Percentiles rank a stretch among this genome's conserved stretches.
These are phyloP conservation scores for Metarhizium robertsii DNA, from an alignment of 2,329 filamentous ascomycete genomes.

Conservation along the genomic window DNA sequence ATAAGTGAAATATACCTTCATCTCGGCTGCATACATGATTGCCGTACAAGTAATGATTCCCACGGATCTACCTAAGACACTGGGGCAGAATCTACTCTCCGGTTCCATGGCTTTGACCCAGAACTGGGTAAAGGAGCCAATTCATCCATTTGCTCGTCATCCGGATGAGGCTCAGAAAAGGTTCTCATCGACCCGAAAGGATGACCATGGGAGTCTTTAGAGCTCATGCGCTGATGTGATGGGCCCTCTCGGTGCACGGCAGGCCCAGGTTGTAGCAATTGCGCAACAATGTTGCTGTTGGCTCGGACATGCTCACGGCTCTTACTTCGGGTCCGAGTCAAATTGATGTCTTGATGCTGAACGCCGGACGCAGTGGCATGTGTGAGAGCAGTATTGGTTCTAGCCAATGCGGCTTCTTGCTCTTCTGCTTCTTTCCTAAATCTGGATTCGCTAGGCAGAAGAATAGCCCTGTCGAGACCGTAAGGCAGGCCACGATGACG, in stretches of 20 bases:
- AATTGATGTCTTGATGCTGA: conserved; percentile 18
- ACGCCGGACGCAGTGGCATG: conserved; percentile 19
- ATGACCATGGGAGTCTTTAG: conserved; percentile 12
- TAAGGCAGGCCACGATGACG: conserved; percentile 61
- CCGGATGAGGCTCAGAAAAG: conserved; percentile 15
- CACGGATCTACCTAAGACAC: conserved; percentile 13
- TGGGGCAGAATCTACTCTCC: conserved; percentile 17
- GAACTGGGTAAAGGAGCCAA: conserved; percentile 16
- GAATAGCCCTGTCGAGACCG: conserved; percentile 52
- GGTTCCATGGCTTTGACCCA: conserved; percentile 15
- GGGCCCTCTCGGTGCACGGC: conserved; percentile 21
- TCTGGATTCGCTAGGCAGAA: conserved; percentile 48
- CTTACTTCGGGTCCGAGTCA: conserved; percentile 25
- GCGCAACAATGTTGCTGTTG: conserved; percentile 33
- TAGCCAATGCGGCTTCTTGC: conserved; percentile 28
- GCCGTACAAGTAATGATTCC: neutral
- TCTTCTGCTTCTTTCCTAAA: conserved; percentile 44
- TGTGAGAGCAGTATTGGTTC: conserved; percentile 26
- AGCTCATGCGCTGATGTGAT: conserved; percentile 17
- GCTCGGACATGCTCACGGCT: conserved; percentile 27
- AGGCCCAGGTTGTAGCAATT: conserved; percentile 40
- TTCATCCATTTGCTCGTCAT: conserved; percentile 15
- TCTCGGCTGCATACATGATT: neutral
- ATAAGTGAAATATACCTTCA: neutral
- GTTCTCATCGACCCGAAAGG: conserved; percentile 9